phyloP scores from a whole-genome alignment of 176 grass and related monocot species.

The Oryza meyeriana region DNA sequence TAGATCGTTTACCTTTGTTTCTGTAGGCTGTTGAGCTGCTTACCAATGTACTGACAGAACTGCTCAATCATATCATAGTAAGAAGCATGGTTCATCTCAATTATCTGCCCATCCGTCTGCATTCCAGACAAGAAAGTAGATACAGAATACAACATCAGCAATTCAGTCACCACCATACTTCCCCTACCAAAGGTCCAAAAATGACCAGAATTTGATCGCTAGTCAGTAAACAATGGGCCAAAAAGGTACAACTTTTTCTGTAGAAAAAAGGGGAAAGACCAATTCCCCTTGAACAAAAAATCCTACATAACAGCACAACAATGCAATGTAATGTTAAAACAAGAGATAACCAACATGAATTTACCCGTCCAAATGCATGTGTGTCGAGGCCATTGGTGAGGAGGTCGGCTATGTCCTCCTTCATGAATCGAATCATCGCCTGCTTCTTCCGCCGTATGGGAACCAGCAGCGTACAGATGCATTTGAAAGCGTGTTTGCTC shows the following conservation, averaged over 20 bases:
- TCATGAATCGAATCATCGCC: conserved; percentile 77
- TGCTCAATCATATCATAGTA: conserved; percentile 86
- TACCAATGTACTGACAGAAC: conserved; percentile 57
- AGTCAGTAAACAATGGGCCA: neutral
- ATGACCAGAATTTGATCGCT: neutral
- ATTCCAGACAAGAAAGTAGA: neutral
- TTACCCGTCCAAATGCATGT: conserved; percentile 75
- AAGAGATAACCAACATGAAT: neutral
- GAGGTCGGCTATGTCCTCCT: conserved; percentile 90
- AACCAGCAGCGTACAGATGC: conserved; percentile 55
- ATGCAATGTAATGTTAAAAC: neutral
- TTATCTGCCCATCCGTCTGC: conserved; percentile 72
- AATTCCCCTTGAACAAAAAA: neutral
- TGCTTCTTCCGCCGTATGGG: conserved; percentile 78
- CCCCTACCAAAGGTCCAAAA: conserved; percentile 4
- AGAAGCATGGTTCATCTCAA: conserved; percentile 61
- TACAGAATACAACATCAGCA: neutral
- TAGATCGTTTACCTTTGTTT: conserved; percentile 58
- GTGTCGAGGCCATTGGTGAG: conserved; percentile 61
- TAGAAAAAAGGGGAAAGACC: neutral
- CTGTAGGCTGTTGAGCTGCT: conserved; percentile 62
- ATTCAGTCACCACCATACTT: too few relatives aligned
- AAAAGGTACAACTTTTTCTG: neutral
- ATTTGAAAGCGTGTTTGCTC: conserved; percentile 83
- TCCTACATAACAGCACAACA: neutral